These are phyloP conservation scores for Rhizopogon salebrosus DNA, from an alignment of 768 basidiomycete species.

Conservation along the genomic window DNA sequence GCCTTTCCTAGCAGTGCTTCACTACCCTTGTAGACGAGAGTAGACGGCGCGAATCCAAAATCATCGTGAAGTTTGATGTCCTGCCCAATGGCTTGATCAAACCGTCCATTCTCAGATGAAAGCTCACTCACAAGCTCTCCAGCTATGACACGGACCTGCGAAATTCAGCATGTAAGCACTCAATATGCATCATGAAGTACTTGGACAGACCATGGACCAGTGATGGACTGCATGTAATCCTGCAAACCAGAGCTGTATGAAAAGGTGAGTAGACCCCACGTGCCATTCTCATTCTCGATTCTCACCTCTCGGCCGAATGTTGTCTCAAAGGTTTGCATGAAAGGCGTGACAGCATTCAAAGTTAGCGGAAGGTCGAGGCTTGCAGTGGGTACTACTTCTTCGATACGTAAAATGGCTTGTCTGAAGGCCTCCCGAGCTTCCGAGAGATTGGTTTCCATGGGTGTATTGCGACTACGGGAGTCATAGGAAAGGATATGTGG, in stretches of 20 bases:
- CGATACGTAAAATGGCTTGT: constrained; percentile 52
- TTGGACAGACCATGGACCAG: constrained; percentile 73
- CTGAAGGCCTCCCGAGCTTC: constrained; percentile 55
- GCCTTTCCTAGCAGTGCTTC: constrained; percentile 61
- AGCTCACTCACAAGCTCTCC: constrained; percentile 63
- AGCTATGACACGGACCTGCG: constrained; percentile 74
- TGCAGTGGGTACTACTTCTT: constrained; percentile 40
- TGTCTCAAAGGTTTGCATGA: constrained; percentile 68
- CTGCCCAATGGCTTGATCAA: constrained; percentile 31
- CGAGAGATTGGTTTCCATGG: constrained; percentile 68
- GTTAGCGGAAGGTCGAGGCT: constrained; percentile 57
- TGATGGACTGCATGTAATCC: constrained; percentile 84
- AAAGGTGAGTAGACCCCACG: constrained; percentile 2
- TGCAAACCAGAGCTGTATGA: constrained; percentile 75
- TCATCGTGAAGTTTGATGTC: constrained; percentile 64
- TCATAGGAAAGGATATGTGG: constrained; percentile 70
- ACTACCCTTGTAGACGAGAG: constrained; percentile 68
- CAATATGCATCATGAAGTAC: background rate
- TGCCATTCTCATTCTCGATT: background rate
- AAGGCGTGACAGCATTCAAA: constrained; percentile 77
- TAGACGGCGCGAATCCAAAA: constrained; percentile 86
- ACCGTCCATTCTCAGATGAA: constrained; percentile 1
- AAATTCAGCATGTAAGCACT: constrained; percentile 6
- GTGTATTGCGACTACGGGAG: constrained; percentile 68
- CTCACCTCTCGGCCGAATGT: constrained; percentile 78